Conservation (phyloP, 164 flowering plant genomes). For the Dillenia suffruticosa region DNA sequence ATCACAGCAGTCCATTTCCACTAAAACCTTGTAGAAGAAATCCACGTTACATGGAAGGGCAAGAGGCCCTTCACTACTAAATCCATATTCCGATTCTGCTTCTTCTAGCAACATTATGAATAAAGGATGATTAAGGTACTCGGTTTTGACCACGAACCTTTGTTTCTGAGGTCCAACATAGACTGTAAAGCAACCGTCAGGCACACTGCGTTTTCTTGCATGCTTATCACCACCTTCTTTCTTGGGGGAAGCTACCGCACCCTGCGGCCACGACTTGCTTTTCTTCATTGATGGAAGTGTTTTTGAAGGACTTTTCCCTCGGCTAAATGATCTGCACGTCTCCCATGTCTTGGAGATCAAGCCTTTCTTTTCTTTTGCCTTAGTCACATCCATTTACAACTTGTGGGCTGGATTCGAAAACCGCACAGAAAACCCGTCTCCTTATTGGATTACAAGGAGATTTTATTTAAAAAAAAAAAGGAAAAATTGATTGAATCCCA, state of each 20-base stretch:
- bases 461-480: no score
- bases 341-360: slow-evolving; percentile 53
- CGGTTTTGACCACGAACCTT: slow-evolving; percentile 45
- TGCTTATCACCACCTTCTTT: neutral
- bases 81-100: slow-evolving; percentile 59
- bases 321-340: slow-evolving; percentile 45
- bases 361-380: slow-evolving; percentile 27
- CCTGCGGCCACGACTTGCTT: slow-evolving; percentile 51
- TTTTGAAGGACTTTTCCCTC: slow-evolving; percentile 3
- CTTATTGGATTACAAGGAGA: no score
- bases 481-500: no score
- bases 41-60: slow-evolving; percentile 51
- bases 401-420: no score
- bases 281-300: slow-evolving; percentile 13
- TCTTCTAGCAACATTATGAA: slow-evolving; percentile 56
- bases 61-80: slow-evolving; percentile 40
- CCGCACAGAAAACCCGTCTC: no score
- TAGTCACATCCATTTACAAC: slow-evolving; percentile 17
- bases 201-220: slow-evolving; percentile 15
- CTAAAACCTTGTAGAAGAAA: slow-evolving; percentile 37
- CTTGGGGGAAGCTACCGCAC: neutral
- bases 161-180: slow-evolving; percentile 51
- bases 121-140: slow-evolving; percentile 51
- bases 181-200: slow-evolving; percentile 54
- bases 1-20: slow-evolving; percentile 38